Evolutionary conservation across 495 filamentous ascomycete species (phyloP).

Genomic region (Hypoxylon trugodes): DNA sequence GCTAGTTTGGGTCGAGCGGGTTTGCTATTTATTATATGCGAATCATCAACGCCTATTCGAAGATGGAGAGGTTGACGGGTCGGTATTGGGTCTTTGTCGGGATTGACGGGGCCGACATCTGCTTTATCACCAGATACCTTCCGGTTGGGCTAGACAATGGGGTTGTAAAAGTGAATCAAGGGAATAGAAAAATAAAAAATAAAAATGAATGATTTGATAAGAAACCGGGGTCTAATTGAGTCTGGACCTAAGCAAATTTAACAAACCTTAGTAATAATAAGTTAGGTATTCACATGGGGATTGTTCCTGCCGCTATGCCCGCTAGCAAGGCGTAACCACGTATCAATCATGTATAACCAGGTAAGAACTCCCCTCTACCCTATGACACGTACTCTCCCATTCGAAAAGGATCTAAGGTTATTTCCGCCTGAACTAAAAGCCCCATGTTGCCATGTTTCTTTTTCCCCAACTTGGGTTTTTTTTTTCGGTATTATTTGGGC

Average conservation of each 20-base stretch:
- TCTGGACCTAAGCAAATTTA: not conserved
- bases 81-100: constrained; percentile 2
- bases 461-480: not conserved
- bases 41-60: constrained; percentile 10
- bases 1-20: constrained; percentile 19
- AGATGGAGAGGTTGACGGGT: not conserved
- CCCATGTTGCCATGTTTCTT: not conserved
- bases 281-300: no score
- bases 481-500: not conserved
- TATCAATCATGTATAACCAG: no score
- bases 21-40: constrained; percentile 13
- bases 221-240: constrained; percentile 14
- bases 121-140: constrained; percentile 13
- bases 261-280: no score
- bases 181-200: no score
- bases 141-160: constrained; percentile 21
- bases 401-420: no score
- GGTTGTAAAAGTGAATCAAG: no score
- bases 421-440: not conserved
- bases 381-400: constrained; percentile 28
- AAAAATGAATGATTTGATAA: constrained; percentile 15
- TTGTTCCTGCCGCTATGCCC: no score
- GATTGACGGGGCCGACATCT: not conserved
- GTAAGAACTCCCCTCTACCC: not conserved
- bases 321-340: constrained; percentile 20